Evolutionary conservation across 1,284 basidiomycete genomes (phyloP).

Genomic region (Mycena sp.): DNA sequence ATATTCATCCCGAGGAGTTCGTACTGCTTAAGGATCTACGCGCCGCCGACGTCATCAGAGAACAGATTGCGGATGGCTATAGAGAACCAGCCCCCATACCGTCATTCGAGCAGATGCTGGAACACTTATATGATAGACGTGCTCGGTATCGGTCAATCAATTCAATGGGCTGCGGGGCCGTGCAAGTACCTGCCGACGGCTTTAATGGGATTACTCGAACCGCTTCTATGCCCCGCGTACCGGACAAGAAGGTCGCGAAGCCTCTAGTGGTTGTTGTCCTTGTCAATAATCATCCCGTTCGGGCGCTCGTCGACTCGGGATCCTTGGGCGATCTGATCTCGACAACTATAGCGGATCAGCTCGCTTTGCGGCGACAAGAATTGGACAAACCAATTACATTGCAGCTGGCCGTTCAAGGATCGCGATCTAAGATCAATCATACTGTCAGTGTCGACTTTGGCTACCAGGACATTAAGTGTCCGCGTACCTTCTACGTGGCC

Average conservation of each 20-base stretch:
- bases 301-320: conserved; percentile 10
- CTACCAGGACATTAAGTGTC: conserved; percentile 11
- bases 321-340: conserved; percentile 20
- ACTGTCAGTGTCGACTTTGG: conserved; percentile 2
- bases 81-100: too few species aligned
- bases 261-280: conserved; percentile 11
- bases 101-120: too few species aligned
- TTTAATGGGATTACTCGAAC: not conserved
- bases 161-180: too few species aligned
- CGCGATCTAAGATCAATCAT: conserved; percentile 16
- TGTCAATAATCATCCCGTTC: conserved; percentile 12
- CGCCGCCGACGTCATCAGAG: too few species aligned
- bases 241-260: conserved; percentile 10
- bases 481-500: conserved; percentile 20
- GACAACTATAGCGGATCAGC: conserved; percentile 17
- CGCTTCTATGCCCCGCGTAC: too few species aligned
- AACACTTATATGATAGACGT: too few species aligned
- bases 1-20: too few species aligned
- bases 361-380: not conserved
- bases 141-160: too few species aligned
- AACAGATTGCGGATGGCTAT: too few species aligned
- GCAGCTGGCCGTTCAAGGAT: conserved; percentile 22
- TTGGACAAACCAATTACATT: conserved; percentile 8
- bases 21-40: too few species aligned
- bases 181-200: not conserved